Conservation (phyloP, 2,329 filamentous ascomycete species). For the Cladophialophora immunda region DNA sequence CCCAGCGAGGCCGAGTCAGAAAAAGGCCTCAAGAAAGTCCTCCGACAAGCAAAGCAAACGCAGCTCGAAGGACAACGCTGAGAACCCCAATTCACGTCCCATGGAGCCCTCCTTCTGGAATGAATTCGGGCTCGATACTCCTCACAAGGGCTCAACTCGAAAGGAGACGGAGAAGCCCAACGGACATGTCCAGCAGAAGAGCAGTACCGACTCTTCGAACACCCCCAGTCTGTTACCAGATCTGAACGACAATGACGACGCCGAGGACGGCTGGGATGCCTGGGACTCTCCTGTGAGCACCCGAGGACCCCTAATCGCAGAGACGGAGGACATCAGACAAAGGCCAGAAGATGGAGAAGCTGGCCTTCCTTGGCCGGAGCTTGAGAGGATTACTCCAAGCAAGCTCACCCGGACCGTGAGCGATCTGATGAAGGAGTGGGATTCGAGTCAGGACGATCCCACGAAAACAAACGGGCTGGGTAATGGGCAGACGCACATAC, state of each 20-base stretch:
- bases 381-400: constrained; percentile 76
- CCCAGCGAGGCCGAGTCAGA: constrained; percentile 44
- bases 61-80: background rate
- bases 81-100: constrained; percentile 36
- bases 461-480: background rate
- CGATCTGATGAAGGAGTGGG: constrained; percentile 89
- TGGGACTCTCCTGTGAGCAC: constrained; percentile 60
- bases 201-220: constrained; percentile 35
- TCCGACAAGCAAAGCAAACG: constrained; percentile 43
- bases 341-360: constrained; percentile 12
- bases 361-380: constrained; percentile 69
- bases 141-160: constrained; percentile 46
- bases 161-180: constrained; percentile 40
- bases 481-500: constrained; percentile 19
- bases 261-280: constrained; percentile 62
- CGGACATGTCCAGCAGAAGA: constrained; percentile 32
- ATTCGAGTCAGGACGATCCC: constrained; percentile 49
- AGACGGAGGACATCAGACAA: constrained; percentile 13
- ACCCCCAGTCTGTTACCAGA: constrained; percentile 39
- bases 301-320: background rate
- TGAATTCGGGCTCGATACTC: constrained; percentile 60
- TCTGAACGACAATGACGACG: constrained; percentile 50
- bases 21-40: constrained; percentile 52
- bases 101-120: constrained; percentile 59
- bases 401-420: constrained; percentile 85